phyloP scores from a whole-genome alignment of 352 stramenopile genomes.

The Phytophthora meadii region DNA sequence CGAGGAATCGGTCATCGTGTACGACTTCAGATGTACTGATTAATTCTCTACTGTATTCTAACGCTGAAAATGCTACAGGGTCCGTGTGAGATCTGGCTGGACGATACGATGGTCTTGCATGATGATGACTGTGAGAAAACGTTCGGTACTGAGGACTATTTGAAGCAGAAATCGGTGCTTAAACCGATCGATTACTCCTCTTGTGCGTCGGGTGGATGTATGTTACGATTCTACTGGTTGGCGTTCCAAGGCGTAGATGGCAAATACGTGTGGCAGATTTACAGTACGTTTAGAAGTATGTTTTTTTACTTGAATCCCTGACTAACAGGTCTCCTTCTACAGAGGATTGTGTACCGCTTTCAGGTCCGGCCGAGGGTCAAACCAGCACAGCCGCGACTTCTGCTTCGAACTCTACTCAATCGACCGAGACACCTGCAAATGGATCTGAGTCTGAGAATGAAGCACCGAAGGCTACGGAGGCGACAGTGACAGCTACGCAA shows the following conservation, averaged over 20 bases:
- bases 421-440: background rate
- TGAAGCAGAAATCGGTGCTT: background rate
- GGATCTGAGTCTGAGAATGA: background rate
- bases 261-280: constrained; percentile 10
- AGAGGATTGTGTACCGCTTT: background rate
- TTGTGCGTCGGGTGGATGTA: background rate
- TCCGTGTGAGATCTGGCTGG: background rate
- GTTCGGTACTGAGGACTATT: background rate
- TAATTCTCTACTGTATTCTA: background rate
- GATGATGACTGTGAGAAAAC: background rate
- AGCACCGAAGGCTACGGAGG: background rate
- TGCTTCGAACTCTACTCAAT: background rate
- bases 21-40: background rate
- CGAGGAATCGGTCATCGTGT: background rate
- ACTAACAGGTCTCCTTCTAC: background rate
- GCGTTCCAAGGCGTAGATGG: background rate
- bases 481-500: background rate
- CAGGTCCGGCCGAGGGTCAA: background rate
- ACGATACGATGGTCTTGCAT: background rate
- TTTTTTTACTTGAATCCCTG: too few species aligned
- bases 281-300: background rate
- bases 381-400: background rate
- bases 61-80: too few species aligned
- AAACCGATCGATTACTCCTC: constrained; percentile 1
- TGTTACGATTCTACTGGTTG: background rate